These are phyloP conservation scores for Mortierella sp. DNA, from an alignment of 371 early-diverging fungal genomes.

Conservation along the genomic window DNA sequence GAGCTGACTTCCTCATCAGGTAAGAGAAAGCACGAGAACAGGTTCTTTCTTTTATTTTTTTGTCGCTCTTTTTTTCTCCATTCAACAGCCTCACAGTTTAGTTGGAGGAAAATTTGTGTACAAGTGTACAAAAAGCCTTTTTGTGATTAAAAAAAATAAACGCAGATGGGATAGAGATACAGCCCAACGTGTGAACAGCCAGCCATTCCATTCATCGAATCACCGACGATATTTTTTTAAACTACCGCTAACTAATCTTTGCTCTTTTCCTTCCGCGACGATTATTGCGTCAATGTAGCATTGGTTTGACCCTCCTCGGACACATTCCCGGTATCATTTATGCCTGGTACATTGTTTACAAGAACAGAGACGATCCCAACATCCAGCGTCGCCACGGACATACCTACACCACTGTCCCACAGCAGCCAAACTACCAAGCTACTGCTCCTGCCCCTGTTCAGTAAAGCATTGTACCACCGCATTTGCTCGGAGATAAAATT, in stretches of 20 bases:
- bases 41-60: background rate
- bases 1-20: conserved; percentile 47
- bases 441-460: background rate
- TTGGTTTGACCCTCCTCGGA: conserved; percentile 46
- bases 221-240: background rate
- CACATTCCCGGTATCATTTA: conserved; percentile 43
- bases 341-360: conserved; percentile 46
- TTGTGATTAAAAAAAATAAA: no score
- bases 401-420: conserved; percentile 20
- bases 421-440: conserved; percentile 8
- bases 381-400: conserved; percentile 20
- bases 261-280: background rate
- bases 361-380: conserved; percentile 38
- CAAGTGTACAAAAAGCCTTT: no score
- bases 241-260: background rate
- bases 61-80: background rate
- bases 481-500: no score
- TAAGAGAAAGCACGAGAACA: background rate
- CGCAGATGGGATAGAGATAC: no score
- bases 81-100: no score
- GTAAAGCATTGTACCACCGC: no score
- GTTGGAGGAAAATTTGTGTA: no score
- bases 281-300: conserved; percentile 4
- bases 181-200: no score
- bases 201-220: no score